Evolutionary conservation across 768 basidiomycete genomes (phyloP).

Genomic region (Phallus indusiatus): DNA sequence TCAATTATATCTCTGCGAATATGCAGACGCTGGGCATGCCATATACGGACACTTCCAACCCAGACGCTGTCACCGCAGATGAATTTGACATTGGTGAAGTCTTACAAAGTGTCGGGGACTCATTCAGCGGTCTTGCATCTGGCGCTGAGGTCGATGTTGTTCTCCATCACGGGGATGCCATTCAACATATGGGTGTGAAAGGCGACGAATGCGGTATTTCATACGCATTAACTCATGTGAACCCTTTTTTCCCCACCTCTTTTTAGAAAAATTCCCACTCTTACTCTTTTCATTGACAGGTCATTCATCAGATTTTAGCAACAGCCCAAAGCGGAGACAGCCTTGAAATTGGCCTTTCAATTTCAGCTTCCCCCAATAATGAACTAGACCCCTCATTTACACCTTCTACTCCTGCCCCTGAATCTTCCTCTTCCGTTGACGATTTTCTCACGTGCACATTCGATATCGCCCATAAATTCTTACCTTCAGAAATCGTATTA

Average conservation of each 20-base stretch:
- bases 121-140: slow-evolving; percentile 74
- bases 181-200: slow-evolving; percentile 78
- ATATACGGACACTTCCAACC: slow-evolving; percentile 9
- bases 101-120: slow-evolving; percentile 83
- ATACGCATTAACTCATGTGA: slow-evolving; percentile 77
- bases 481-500: slow-evolving; percentile 6
- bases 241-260: slow-evolving; percentile 22
- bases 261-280: slow-evolving; percentile 14
- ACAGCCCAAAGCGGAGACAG: slow-evolving; percentile 67
- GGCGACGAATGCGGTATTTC: slow-evolving; percentile 80
- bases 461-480: slow-evolving; percentile 45
- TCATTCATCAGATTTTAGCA: slow-evolving; percentile 73
- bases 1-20: slow-evolving; percentile 90
- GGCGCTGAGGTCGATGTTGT: slow-evolving; percentile 84
- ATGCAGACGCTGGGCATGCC: slow-evolving; percentile 41
- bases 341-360: slow-evolving; percentile 73
- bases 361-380: slow-evolving; percentile 25
- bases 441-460: slow-evolving; percentile 46
- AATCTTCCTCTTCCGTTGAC: slow-evolving; percentile 19
- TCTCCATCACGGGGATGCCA: slow-evolving; percentile 79
- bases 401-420: slow-evolving; percentile 17
- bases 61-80: slow-evolving; percentile 22
- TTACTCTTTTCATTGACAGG: slow-evolving; percentile 35
- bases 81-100: slow-evolving; percentile 92
- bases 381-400: slow-evolving; percentile 9